phyloP scores from a whole-genome alignment of 2,329 filamentous ascomycete genomes.

The Ustulina deusta region DNA sequence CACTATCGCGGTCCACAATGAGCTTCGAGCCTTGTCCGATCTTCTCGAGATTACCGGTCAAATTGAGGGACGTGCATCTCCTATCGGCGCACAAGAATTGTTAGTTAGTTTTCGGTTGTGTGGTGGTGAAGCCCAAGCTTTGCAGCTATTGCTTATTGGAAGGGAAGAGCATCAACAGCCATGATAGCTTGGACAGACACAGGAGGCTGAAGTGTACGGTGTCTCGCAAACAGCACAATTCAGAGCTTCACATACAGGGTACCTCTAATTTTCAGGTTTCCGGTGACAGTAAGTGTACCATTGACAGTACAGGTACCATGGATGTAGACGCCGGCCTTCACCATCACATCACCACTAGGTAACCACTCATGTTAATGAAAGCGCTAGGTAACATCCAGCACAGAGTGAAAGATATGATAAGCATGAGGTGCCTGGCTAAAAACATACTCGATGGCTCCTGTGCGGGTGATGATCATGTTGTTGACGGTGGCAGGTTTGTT shows the following conservation, averaged over 20 bases:
- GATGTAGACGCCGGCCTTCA: slow-evolving; percentile 18
- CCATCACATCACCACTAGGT: slow-evolving; percentile 30
- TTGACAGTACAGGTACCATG: slow-evolving; percentile 17
- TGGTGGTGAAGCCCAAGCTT: not conserved
- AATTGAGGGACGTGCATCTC: slow-evolving; percentile 14
- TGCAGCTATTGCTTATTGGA: not conserved
- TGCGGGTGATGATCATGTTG: slow-evolving; percentile 8
- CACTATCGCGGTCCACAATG: not conserved
- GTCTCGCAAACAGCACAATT: not conserved
- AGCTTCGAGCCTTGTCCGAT: not conserved
- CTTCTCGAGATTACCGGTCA: not conserved
- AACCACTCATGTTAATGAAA: slow-evolving; percentile 5
- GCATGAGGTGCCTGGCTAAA: not conserved
- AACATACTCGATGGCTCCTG: slow-evolving; percentile 22
- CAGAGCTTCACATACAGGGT: slow-evolving; percentile 23
- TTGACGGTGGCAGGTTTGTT: slow-evolving; percentile 14
- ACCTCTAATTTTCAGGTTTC: slow-evolving; percentile 15
- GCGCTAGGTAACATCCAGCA: not conserved
- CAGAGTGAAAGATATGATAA: not conserved
- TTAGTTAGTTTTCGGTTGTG: not conserved
- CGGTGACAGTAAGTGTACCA: slow-evolving; percentile 19
- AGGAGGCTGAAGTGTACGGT: not conserved
- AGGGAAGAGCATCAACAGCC: not conserved
- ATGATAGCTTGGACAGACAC: not conserved
- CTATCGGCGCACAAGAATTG: not conserved